phyloP scores from a whole-genome alignment of 208 protist genomes.

The Trichomonas vaginalis region DNA sequence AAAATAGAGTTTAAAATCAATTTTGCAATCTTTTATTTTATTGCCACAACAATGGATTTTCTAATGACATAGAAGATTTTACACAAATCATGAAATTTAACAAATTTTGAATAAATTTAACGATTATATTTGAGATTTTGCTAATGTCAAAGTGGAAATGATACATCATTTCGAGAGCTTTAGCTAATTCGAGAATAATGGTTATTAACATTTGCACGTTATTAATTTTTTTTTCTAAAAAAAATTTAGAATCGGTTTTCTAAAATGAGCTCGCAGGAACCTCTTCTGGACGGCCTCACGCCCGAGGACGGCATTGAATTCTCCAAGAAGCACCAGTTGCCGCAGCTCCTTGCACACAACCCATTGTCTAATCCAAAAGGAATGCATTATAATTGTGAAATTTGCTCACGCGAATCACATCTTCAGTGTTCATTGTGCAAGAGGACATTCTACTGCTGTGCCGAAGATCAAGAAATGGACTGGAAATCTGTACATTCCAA shows the following conservation, averaged over 20 bases:
- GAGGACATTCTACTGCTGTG: conserved; percentile 25
- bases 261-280: background rate
- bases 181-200: no score
- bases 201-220: no score
- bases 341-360: background rate
- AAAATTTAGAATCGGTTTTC: background rate
- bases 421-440: conserved; percentile 25
- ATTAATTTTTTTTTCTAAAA: no score
- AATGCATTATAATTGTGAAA: conserved; percentile 22
- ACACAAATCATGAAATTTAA: no score
- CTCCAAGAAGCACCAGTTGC: background rate
- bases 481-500: conserved; percentile 21
- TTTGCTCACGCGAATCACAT: conserved; percentile 12
- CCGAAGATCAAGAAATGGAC: conserved; percentile 24
- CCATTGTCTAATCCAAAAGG: conserved; percentile 22
- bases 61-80: no score
- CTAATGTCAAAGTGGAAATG: no score
- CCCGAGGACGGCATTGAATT: background rate
- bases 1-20: no score
- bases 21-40: no score
- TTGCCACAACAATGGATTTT: no score
- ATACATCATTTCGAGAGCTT: no score
- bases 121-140: no score
- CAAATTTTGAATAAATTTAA: no score
- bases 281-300: conserved; percentile 11